Evolutionary conservation across 1,284 basidiomycete genomes (phyloP), one percentile per base, ranked within the genome.

Genomic region (Cryptococcus wingfieldii): DNA sequence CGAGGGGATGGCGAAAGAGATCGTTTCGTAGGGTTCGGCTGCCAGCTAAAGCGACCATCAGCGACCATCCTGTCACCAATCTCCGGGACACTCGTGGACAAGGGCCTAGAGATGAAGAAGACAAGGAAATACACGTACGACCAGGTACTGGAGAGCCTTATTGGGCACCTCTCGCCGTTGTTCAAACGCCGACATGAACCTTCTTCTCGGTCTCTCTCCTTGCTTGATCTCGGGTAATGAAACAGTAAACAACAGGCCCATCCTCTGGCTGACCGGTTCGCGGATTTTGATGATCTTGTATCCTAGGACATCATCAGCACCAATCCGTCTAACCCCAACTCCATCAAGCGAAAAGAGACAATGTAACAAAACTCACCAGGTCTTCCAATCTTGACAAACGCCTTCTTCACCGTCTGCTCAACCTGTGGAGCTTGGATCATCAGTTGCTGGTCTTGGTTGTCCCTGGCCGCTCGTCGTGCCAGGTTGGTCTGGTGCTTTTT

Each of bases 401-500:
- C 85, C 62, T 89, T 86, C 70, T 88, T 89, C 19, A 93, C 83
- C 58, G 79, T 85, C 66, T 80, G 57, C 23, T 61, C 60, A 18
- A 64, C 54, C 6, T 60, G 83, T 5, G 75, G 70, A 18, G 89
- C 88, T 6, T 88, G 86, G 55, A 92, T 86, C 81, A 89, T 87
- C 61, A 95, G 78, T 71, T 90, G 86, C 0, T 86, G 85, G 70
- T 98, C 93, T 73, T 97, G 95, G 51, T 91, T 89, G 80, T 98
- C 96, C 55, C 87, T 84, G 12, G 95, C 95, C 0, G 96, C 96
- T 65, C 96, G 86, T 46, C 96, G 84, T 4, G 95, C 96, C 38
- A 99, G 85, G 73, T 98, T 98, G 1, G 95, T 97, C 76, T 98
- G 96, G 72, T 98, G 96, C 76, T 98, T 99, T 80, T 98, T 98